Evolutionary conservation across 441 rosid species (phyloP).

Genomic region (Erodium texanum): DNA sequence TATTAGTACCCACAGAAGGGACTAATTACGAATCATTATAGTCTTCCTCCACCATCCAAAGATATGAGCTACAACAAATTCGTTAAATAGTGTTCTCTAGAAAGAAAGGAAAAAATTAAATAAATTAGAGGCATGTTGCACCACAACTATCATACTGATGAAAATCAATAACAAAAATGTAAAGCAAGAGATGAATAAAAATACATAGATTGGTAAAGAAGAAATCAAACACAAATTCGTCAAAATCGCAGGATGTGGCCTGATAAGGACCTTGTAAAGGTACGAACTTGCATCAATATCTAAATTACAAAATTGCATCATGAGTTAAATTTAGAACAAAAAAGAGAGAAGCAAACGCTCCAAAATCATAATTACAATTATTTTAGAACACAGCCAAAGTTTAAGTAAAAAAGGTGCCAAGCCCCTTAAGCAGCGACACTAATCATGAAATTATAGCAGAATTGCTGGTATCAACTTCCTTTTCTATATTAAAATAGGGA

Average conservation of each 20-base stretch:
- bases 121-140: slow-evolving; percentile 22
- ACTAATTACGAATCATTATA: slow-evolving; percentile 88
- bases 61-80: slow-evolving; percentile 93
- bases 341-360: too few relatives aligned
- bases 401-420: too few relatives aligned
- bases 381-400: too few relatives aligned
- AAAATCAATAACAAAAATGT: neutral
- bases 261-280: slow-evolving; percentile 62
- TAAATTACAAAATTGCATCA: neutral
- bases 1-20: slow-evolving; percentile 99
- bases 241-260: slow-evolving; percentile 99
- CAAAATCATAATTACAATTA: too few relatives aligned
- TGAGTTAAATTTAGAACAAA: neutral
- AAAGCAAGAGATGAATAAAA: slow-evolving; percentile 4
- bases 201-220: slow-evolving; percentile 32
- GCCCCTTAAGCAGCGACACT: too few relatives aligned
- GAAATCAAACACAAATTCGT: slow-evolving; percentile 66
- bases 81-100: slow-evolving; percentile 89
- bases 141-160: neutral
- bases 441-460: too few relatives aligned
- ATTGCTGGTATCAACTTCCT: too few relatives aligned
- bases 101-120: slow-evolving; percentile 2
- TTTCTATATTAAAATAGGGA: slow-evolving; percentile 67
- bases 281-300: neutral
- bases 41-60: slow-evolving; percentile 99